Percentiles rank a stretch among this genome's conserved stretches.
Evolutionary conservation across 768 basidiomycete genomes (phyloP).

Genomic region (Lepiota venenata): DNA sequence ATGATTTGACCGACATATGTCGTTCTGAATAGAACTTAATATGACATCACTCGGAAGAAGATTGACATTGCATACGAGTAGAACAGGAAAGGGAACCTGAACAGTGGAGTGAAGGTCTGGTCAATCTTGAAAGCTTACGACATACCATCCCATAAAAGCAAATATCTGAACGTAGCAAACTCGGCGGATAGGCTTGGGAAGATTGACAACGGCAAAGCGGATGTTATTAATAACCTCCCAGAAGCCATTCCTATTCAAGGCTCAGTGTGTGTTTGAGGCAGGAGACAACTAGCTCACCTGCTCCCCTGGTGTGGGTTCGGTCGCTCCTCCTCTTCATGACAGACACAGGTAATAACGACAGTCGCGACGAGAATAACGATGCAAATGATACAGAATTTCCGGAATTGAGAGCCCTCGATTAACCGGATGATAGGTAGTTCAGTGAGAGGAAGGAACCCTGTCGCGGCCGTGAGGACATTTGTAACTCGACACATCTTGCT

Average conservation of each 20-base stretch:
- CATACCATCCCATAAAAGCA: constrained; percentile 95
- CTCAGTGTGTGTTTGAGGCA: background rate
- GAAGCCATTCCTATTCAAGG: constrained; percentile 42
- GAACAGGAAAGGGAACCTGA: constrained; percentile 93
- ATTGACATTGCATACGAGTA: constrained; percentile 62
- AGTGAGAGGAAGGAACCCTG: constrained; percentile 87
- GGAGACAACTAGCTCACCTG: constrained; percentile 29
- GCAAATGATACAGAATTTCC: constrained; percentile 90
- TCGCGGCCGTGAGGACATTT: constrained; percentile 5
- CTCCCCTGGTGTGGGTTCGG: constrained; percentile 33
- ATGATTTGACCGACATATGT: constrained; percentile 94
- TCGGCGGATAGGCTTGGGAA: constrained; percentile 81
- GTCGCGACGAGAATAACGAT: constrained; percentile 75
- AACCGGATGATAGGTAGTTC: constrained; percentile 73
- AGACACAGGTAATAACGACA: constrained; percentile 87
- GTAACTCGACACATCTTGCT: background rate
- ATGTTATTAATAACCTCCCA: constrained; percentile 82
- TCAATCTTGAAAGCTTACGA: constrained; percentile 6
- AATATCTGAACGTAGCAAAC: constrained; percentile 94
- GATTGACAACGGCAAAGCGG: constrained; percentile 60
- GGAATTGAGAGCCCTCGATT: constrained; percentile 90
- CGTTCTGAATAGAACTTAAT: constrained; percentile 48
- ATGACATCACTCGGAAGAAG: background rate
- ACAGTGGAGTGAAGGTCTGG: constrained; percentile 1
- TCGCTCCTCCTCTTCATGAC: constrained; percentile 76